Evolutionary conservation across 805 yeast species (phyloP).

Genomic region (Saturnispora gosingensis): DNA sequence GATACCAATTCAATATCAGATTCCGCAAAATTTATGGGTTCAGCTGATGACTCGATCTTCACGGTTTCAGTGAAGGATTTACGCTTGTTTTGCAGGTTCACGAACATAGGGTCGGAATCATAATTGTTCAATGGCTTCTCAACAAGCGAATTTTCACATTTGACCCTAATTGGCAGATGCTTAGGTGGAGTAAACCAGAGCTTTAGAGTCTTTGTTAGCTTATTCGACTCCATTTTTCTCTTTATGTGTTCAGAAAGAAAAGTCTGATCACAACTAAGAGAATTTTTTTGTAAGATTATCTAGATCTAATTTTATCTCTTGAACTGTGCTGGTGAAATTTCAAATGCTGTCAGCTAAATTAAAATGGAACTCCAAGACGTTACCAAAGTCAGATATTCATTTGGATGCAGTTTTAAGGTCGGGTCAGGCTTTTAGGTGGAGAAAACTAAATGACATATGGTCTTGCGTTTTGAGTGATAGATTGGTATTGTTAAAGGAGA

Average conservation of each 20-base stretch:
- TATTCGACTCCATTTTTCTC: background rate
- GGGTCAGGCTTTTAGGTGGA: slow-evolving; percentile 84
- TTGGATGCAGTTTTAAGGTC: slow-evolving; percentile 62
- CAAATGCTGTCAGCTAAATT: background rate
- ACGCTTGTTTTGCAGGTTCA: background rate
- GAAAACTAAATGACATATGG: slow-evolving; percentile 53
- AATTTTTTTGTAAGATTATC: no score
- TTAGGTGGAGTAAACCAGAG: slow-evolving; percentile 4
- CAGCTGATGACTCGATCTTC: background rate
- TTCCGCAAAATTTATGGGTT: background rate
- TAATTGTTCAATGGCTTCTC: background rate
- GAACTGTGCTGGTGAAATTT: no score
- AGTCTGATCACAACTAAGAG: no score
- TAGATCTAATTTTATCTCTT: no score
- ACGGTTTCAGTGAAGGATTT: no score
- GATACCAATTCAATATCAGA: background rate
- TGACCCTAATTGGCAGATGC: slow-evolving; percentile 7
- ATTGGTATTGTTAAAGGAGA: slow-evolving; percentile 45
- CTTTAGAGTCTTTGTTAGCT: background rate
- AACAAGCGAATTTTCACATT: slow-evolving; percentile 7
- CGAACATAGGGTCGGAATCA: background rate
- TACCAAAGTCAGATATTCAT: slow-evolving; percentile 39
- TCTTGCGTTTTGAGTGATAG: slow-evolving; percentile 51
- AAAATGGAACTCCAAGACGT: slow-evolving; percentile 1
- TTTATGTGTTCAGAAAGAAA: background rate